A percentile compares a stretch with the other conserved stretches of the same genome.
These are phyloP conservation scores for Penicillium sp. DNA, from an alignment of 2,329 filamentous ascomycete genomes.

Conservation along the genomic window DNA sequence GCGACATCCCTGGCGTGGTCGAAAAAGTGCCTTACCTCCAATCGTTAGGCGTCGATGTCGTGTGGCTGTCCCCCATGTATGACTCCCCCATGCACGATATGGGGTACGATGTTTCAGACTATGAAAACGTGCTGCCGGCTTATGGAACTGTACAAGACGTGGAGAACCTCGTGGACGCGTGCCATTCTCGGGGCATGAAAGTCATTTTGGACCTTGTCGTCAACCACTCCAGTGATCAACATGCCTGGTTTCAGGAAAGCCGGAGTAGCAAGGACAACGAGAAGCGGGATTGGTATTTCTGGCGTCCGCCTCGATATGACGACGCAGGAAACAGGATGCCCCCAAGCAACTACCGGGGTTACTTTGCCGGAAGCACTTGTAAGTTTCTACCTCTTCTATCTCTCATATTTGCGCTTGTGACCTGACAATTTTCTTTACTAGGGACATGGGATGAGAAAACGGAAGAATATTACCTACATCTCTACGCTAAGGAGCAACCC, in stretches of 20 bases:
- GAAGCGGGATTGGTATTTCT: constrained; percentile 67
- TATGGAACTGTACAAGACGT: constrained; percentile 66
- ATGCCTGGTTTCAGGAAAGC: constrained; percentile 68
- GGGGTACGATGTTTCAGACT: constrained; percentile 71
- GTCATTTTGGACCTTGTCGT: constrained; percentile 71
- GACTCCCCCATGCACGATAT: constrained; percentile 67
- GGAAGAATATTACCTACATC: constrained; percentile 70
- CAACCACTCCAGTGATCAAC: constrained; percentile 71
- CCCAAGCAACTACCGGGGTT: constrained; percentile 71
- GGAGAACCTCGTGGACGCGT: constrained; percentile 57
- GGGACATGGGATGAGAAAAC: constrained; percentile 67
- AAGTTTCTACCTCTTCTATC: not conserved
- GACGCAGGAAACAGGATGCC: constrained; percentile 60
- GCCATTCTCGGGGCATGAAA: constrained; percentile 63
- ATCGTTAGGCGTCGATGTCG: constrained; percentile 61
- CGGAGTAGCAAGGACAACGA: constrained; percentile 57
- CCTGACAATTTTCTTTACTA: not conserved
- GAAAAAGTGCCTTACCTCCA: constrained; percentile 65
- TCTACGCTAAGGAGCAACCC: constrained; percentile 72
- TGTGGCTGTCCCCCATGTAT: constrained; percentile 70
- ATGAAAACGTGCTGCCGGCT: constrained; percentile 60
- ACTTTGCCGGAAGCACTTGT: constrained; percentile 63
- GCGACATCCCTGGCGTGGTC: constrained; percentile 65
- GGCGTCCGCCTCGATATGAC: constrained; percentile 49
- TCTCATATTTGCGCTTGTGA: not conserved